phyloP scores from a whole-genome alignment of 106 monocot species.

The Dendrobium officinale region DNA sequence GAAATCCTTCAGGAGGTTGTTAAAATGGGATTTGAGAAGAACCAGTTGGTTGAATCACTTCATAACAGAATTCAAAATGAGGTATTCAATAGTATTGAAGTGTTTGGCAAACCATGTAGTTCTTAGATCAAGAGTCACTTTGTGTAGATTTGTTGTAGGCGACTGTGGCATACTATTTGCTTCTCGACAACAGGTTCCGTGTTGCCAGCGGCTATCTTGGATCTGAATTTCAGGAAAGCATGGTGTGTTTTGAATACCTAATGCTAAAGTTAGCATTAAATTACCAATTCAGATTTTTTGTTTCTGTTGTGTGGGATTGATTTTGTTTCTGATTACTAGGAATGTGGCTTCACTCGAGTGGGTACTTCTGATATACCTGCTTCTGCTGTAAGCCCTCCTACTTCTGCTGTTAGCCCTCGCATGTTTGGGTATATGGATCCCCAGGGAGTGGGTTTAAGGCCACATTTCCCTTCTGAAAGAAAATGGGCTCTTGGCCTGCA shows the following conservation, averaged over 20 bases:
- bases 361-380: slow-evolving; percentile 24
- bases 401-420: slow-evolving; percentile 22
- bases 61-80: slow-evolving; percentile 69
- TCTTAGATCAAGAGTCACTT: neutral
- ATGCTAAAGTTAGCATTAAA: neutral
- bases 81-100: slow-evolving; percentile 22
- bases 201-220: slow-evolving; percentile 63
- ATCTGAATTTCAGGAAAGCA: slow-evolving; percentile 72
- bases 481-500: slow-evolving; percentile 94
- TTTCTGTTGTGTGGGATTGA: neutral
- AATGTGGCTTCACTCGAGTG: slow-evolving; percentile 26
- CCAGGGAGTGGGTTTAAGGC: slow-evolving; percentile 40
- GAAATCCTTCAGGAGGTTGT: slow-evolving; percentile 63
- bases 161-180: slow-evolving; percentile 83
- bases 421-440: slow-evolving; percentile 41
- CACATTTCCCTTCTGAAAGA: slow-evolving; percentile 50
- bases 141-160: slow-evolving; percentile 32
- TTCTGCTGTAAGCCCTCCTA: slow-evolving; percentile 17
- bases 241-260: slow-evolving; percentile 31
- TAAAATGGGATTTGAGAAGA: slow-evolving; percentile 64
- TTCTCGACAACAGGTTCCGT: slow-evolving; percentile 69
- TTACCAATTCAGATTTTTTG: neutral
- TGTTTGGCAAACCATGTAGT: neutral
- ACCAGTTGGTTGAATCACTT: slow-evolving; percentile 60
- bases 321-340: slow-evolving; percentile 23